A percentile compares a stretch with the other conserved stretches of the same genome.
Conservation (phyloP, 306 rosid species). For the Medicago lupulina region DNA sequence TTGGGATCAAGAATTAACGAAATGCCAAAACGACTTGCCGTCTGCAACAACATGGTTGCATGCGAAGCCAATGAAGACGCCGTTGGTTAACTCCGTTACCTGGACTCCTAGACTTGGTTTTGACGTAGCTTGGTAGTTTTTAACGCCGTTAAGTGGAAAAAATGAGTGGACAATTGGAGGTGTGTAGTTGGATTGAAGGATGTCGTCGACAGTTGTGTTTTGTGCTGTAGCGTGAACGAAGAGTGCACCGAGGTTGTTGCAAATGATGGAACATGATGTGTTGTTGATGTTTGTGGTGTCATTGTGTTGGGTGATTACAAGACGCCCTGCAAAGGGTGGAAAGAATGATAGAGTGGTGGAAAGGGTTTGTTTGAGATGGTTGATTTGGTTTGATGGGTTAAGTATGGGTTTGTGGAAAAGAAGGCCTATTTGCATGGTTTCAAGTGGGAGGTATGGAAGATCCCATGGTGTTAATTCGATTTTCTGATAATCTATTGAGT, state of each 20-base stretch:
- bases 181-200: constrained; percentile 36
- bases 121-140: constrained; percentile 26
- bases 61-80: constrained; percentile 47
- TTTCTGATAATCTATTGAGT: neutral
- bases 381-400: neutral
- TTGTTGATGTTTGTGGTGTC: neutral
- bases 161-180: constrained; percentile 50
- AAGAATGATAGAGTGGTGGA: constrained; percentile 46
- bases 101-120: constrained; percentile 52
- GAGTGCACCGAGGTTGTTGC: constrained; percentile 41
- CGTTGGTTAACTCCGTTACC: constrained; percentile 55
- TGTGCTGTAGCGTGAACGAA: constrained; percentile 46
- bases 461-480: constrained; percentile 56
- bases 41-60: constrained; percentile 41
- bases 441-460: constrained; percentile 27
- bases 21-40: constrained; percentile 51
- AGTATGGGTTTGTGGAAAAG: constrained; percentile 38
- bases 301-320: neutral
- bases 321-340: constrained; percentile 49
- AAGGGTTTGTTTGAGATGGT: constrained; percentile 42
- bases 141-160: constrained; percentile 38
- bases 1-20: constrained; percentile 55
- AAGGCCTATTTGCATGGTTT: constrained; percentile 49
- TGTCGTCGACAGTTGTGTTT: constrained; percentile 19
- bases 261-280: constrained; percentile 32